Percentiles rank a stretch among this genome's conserved stretches.
These are phyloP conservation scores for Lobosporangium transversale DNA, from an alignment of 192 early-diverging fungal genomes.

Conservation along the genomic window DNA sequence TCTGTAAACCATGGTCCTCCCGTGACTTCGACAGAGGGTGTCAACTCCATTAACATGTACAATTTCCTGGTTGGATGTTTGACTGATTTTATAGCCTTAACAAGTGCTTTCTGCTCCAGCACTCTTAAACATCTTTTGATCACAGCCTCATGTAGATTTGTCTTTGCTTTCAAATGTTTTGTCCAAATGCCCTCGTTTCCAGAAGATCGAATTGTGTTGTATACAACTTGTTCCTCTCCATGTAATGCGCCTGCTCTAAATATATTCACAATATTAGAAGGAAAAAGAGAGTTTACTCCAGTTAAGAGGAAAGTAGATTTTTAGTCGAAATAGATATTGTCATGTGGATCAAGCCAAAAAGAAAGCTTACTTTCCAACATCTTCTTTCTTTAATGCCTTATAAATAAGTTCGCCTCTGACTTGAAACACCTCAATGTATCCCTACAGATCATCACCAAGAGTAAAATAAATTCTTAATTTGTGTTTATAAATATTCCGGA, in stretches of 20 bases:
- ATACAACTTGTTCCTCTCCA: conserved; percentile 81
- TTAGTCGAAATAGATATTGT: too few species aligned
- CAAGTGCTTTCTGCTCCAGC: conserved; percentile 82
- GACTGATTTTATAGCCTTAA: conserved; percentile 89
- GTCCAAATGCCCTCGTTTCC: conserved; percentile 88
- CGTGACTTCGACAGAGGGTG: conserved; percentile 87
- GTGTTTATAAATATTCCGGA: neutral
- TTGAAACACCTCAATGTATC: conserved; percentile 39
- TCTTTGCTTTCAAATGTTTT: conserved; percentile 80
- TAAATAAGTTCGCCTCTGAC: conserved; percentile 39
- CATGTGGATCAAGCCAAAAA: too few species aligned
- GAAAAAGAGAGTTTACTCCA: too few species aligned
- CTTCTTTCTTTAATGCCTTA: conserved; percentile 43
- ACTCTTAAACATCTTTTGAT: conserved; percentile 80
- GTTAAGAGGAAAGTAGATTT: too few species aligned
- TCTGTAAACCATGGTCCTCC: conserved; percentile 95
- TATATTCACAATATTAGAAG: neutral
- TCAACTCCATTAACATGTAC: conserved; percentile 88
- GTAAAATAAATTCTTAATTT: neutral
- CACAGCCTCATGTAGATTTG: conserved; percentile 78
- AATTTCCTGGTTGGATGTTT: conserved; percentile 91
- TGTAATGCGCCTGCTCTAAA: conserved; percentile 55
- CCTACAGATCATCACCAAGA: too few species aligned
- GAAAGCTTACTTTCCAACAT: conserved; percentile 41
- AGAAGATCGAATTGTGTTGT: conserved; percentile 82